Evolutionary conservation across 1,284 basidiomycete genomes (phyloP).

Genomic region (Cryptococcus sp.): DNA sequence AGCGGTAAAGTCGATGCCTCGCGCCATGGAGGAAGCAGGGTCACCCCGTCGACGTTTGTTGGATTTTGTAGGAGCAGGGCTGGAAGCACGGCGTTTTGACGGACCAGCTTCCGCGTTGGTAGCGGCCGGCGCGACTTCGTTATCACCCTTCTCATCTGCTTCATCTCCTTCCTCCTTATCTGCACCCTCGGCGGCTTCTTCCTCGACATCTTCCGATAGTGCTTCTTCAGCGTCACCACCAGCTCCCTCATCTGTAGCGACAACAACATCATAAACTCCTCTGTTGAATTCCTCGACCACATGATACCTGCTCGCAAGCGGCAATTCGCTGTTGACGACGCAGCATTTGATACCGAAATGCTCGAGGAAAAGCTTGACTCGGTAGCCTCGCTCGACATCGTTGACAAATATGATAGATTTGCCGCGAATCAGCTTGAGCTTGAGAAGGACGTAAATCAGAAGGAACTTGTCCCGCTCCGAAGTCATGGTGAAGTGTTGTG

Average conservation of each 20-base stretch:
- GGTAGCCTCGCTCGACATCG: constrained; percentile 84
- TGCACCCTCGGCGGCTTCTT: constrained; percentile 18
- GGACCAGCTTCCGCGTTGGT: constrained; percentile 25
- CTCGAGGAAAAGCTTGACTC: constrained; percentile 85
- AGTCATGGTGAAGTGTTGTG: constrained; percentile 77
- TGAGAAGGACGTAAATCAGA: constrained; percentile 57
- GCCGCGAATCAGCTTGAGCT: constrained; percentile 75
- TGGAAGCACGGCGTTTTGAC: constrained; percentile 18
- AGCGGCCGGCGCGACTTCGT: constrained; percentile 3
- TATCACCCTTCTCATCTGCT: constrained; percentile 14
- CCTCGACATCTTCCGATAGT: constrained; percentile 44
- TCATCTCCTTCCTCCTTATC: constrained; percentile 26
- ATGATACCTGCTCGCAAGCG: constrained; percentile 94
- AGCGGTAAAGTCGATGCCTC: constrained; percentile 96
- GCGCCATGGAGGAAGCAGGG: constrained; percentile 89
- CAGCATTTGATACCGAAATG: constrained; percentile 97
- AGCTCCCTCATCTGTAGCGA: constrained; percentile 88
- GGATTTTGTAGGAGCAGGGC: constrained; percentile 13
- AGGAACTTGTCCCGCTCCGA: constrained; percentile 29
- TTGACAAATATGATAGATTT: constrained; percentile 98
- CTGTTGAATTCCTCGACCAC: constrained; percentile 99
- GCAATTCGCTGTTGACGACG: constrained; percentile 94
- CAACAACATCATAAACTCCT: constrained; percentile 97
- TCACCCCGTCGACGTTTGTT: constrained; percentile 53
- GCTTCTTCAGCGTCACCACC: constrained; percentile 58